Conservation (phyloP, 2,329 filamentous ascomycete genomes). For the Pseudopithomyces chartarum region DNA sequence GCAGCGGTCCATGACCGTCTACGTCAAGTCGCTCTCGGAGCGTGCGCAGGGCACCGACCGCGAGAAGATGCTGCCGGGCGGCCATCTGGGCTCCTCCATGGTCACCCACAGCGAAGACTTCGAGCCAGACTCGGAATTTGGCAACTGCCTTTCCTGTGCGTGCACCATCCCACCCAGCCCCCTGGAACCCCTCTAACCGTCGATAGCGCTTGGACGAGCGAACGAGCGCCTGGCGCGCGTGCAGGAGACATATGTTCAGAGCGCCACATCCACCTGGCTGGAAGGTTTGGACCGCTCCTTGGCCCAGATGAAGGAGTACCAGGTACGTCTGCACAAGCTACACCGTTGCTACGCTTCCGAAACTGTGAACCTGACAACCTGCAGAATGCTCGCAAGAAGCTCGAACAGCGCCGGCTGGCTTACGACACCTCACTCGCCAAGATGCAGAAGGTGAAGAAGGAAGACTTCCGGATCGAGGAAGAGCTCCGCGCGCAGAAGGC, state of each 20-base stretch:
- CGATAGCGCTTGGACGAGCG: constrained; percentile 73
- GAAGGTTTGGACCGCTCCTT: constrained; percentile 89
- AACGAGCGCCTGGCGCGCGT: constrained; percentile 86
- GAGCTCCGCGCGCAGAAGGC: constrained; percentile 88
- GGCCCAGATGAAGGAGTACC: constrained; percentile 97
- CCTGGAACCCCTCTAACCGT: constrained; percentile 20
- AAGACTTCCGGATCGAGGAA: constrained; percentile 92
- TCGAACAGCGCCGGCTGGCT: constrained; percentile 84
- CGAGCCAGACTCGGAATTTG: constrained; percentile 87
- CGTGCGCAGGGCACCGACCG: constrained; percentile 84
- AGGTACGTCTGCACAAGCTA: constrained; percentile 61
- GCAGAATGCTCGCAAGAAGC: constrained; percentile 84
- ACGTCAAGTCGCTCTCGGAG: constrained; percentile 86
- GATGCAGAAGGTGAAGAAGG: constrained; percentile 90
- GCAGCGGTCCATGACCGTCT: constrained; percentile 81
- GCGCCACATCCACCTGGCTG: constrained; percentile 82
- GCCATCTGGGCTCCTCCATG: constrained; percentile 83
- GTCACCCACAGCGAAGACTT: constrained; percentile 90
- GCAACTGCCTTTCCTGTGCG: constrained; percentile 78
- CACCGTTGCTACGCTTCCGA: not conserved
- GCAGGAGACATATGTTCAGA: constrained; percentile 80
- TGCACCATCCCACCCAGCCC: constrained; percentile 13
- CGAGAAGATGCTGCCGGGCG: constrained; percentile 82
- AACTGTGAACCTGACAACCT: constrained; percentile 19
- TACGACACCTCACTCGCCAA: constrained; percentile 90